Conservation (phyloP, 2,329 filamentous ascomycete species). For the Trichoderma gracile region DNA sequence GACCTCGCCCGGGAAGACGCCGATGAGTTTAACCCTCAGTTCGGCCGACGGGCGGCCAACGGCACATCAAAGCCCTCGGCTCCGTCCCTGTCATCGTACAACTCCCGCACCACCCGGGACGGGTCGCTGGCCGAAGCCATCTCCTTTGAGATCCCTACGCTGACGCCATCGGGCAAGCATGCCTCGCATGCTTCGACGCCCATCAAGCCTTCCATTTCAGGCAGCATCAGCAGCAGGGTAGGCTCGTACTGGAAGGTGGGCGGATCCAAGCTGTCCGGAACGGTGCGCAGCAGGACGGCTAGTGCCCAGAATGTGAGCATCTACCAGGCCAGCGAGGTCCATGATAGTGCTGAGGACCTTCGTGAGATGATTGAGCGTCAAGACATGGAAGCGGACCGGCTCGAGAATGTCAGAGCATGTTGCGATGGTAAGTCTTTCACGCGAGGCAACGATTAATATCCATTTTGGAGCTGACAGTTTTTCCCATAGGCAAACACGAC, state of each 20-base stretch:
- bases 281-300: slow-evolving; percentile 55
- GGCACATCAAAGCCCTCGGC: slow-evolving; percentile 51
- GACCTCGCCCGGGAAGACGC: slow-evolving; percentile 63
- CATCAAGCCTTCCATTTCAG: slow-evolving; percentile 38
- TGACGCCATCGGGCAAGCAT: slow-evolving; percentile 51
- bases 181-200: slow-evolving; percentile 29
- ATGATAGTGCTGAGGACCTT: slow-evolving; percentile 81
- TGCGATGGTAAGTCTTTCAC: slow-evolving; percentile 77
- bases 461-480: not conserved
- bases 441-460: too few species aligned
- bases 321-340: slow-evolving; percentile 63
- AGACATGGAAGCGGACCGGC: slow-evolving; percentile 71
- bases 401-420: slow-evolving; percentile 95
- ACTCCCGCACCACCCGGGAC: slow-evolving; percentile 69
- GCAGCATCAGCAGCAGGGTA: slow-evolving; percentile 56
- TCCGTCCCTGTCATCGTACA: slow-evolving; percentile 75
- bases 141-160: slow-evolving; percentile 56
- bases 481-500: slow-evolving; percentile 67
- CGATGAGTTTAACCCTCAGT: slow-evolving; percentile 79
- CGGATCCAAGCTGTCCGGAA: slow-evolving; percentile 48
- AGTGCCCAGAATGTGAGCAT: slow-evolving; percentile 50
- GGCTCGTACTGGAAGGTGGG: slow-evolving; percentile 60
- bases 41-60: slow-evolving; percentile 39
- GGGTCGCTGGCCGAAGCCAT: slow-evolving; percentile 58
- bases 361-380: slow-evolving; percentile 76